phyloP scores from a whole-genome alignment of 257 asterid species.

The Fraxinus anomala region DNA sequence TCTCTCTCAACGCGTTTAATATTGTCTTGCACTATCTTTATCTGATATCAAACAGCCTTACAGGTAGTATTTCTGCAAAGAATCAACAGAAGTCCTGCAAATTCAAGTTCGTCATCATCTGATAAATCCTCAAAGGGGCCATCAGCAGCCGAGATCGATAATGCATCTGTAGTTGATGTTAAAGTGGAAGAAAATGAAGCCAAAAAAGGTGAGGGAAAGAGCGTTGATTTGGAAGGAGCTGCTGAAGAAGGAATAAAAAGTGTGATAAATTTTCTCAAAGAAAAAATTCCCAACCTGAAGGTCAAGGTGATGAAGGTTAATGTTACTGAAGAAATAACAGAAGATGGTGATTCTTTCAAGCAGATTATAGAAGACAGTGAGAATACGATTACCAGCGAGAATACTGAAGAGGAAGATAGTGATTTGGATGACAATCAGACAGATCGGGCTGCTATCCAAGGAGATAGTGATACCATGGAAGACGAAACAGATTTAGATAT shows the following conservation, averaged over 20 bases:
- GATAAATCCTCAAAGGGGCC: constrained; percentile 57
- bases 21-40: neutral
- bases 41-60: constrained; percentile 25
- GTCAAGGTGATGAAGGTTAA: constrained; percentile 71
- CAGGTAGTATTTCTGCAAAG: constrained; percentile 85
- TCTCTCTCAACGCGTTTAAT: neutral
- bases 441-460: constrained; percentile 55
- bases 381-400: constrained; percentile 37
- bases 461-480: constrained; percentile 47
- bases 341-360: constrained; percentile 58
- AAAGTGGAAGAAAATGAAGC: constrained; percentile 62
- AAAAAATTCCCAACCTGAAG: constrained; percentile 88
- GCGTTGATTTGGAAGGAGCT: constrained; percentile 73
- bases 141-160: constrained; percentile 56
- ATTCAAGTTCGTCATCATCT: constrained; percentile 46
- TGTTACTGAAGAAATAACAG: constrained; percentile 54
- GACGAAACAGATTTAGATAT: constrained; percentile 63
- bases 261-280: constrained; percentile 83
- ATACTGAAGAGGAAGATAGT: constrained; percentile 52
- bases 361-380: constrained; percentile 64
- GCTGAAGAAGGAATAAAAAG: constrained; percentile 89
- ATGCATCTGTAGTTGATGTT: constrained; percentile 63
- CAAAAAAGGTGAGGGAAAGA: constrained; percentile 63
- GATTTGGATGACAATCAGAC: constrained; percentile 47
- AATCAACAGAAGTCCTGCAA: constrained; percentile 50